Percentiles rank a stretch among this genome's conserved stretches.
Evolutionary conservation across 208 protist species (phyloP).

Genomic region (Trypanosoma theileri): DNA sequence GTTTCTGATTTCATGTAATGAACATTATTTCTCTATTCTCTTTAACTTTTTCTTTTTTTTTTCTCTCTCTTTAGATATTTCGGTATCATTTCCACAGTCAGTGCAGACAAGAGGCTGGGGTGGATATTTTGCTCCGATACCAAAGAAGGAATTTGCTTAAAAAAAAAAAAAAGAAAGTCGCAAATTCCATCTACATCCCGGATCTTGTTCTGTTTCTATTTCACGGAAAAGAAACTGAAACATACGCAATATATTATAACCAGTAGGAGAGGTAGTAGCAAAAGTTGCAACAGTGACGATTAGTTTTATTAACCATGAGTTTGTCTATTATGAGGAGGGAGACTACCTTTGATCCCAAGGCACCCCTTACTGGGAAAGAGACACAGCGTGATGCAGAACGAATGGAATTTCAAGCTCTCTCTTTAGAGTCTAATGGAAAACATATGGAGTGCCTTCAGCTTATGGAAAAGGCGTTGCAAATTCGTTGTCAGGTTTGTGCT

Average conservation of each 20-base stretch:
- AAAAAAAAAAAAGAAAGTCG: conserved; percentile 4
- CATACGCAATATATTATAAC: neutral
- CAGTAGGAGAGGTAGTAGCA: too few relatives aligned
- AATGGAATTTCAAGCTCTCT: conserved; percentile 59
- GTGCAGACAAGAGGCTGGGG: too few relatives aligned
- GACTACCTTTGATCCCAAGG: neutral
- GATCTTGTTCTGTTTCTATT: neutral
- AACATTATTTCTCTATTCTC: too few relatives aligned
- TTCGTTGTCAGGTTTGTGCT: conserved; percentile 46
- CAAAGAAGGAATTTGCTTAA: neutral
- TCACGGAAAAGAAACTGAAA: conserved; percentile 1
- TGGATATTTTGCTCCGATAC: too few relatives aligned
- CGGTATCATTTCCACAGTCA: too few relatives aligned
- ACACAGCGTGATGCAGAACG: conserved; percentile 60
- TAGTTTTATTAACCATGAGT: neutral
- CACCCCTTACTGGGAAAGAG: conserved; percentile 48
- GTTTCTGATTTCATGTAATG: too few relatives aligned
- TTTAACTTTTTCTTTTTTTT: too few relatives aligned
- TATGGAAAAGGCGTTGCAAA: conserved; percentile 81
- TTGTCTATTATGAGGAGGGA: neutral
- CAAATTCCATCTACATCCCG: neutral
- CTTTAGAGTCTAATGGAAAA: conserved; percentile 52
- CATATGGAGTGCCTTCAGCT: conserved; percentile 59
- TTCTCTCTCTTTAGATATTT: too few relatives aligned
- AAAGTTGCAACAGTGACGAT: neutral